Conservation (phyloP, 345 rosid species). For the Capsella bursapastoris region DNA sequence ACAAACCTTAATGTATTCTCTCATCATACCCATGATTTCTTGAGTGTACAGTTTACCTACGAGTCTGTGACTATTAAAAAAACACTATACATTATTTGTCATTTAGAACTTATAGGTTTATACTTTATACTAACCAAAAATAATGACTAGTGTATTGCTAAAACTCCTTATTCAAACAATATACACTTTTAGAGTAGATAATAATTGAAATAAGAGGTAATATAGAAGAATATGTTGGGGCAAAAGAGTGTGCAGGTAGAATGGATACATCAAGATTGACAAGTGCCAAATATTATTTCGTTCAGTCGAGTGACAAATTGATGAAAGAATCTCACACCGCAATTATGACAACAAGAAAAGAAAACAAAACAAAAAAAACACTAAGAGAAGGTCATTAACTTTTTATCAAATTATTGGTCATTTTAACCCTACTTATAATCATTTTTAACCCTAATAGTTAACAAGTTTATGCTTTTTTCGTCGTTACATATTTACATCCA, state of each 20-base stretch:
- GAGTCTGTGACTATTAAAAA: slow-evolving; percentile 8
- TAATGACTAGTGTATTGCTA: background rate
- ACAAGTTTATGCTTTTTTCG: background rate
- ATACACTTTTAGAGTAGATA: slow-evolving; percentile 10
- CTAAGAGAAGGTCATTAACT: slow-evolving; percentile 29
- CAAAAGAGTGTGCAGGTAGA: slow-evolving; percentile 37
- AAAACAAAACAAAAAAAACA: background rate
- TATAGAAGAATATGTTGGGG: slow-evolving; percentile 22
- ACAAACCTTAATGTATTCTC: slow-evolving; percentile 26
- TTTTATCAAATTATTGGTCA: slow-evolving; percentile 23
- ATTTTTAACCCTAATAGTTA: slow-evolving; percentile 23
- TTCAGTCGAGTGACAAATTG: slow-evolving; percentile 38
- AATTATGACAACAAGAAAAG: slow-evolving; percentile 49
- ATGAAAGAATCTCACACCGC: slow-evolving; percentile 58
- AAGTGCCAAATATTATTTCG: slow-evolving; percentile 36
- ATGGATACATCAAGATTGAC: slow-evolving; percentile 42
- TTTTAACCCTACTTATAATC: slow-evolving; percentile 12
- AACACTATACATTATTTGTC: background rate
- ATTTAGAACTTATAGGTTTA: background rate
- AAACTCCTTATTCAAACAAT: slow-evolving; percentile 2
- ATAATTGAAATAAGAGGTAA: slow-evolving; percentile 10
- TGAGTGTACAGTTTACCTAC: slow-evolving; percentile 31
- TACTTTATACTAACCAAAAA: background rate
- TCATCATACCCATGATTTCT: slow-evolving; percentile 33
- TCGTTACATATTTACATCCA: slow-evolving; percentile 13